Base-by-base conservation (phyloP, 805 yeast genomes). In the Starmerella apis region DNA sequence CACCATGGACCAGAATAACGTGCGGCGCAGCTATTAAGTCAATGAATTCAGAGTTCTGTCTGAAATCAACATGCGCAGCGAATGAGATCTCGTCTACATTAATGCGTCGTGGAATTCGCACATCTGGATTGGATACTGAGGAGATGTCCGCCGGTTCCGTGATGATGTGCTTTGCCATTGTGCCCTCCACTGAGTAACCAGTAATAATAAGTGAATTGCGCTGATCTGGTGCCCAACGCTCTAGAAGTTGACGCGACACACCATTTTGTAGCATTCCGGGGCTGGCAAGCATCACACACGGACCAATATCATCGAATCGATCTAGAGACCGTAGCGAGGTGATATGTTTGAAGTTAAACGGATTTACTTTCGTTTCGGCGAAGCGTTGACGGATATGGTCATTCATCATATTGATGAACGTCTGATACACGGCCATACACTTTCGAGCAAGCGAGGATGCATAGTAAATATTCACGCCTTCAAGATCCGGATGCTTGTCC, bases 251-350 rank as follows among this genome's bases (percentile, higher is more conserved):
- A 59, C 99, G 74, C 0, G 96, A 86, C 2, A 88, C 81, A 54
- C 99, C 99, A 63, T 84, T 88, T 65, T 90, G 98, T 44, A 92
- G 71, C 99, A 92, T 92, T 64, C 99, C 99, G 0, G 99, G 99
- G 41, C 94, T 80, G 0, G 98, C 98, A 31, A 92, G 77, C 67
- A 92, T 88, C 19, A 92, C 97, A 58, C 95, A 86, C 3, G 98
- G 96, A 0, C 95, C 95, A 57, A 86, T 75, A 65, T 92, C 98
- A 60, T 87, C 94, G 62, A 92, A 82, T 56, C 78, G 77, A 49
- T 88, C 96, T 49, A 88, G 69, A 55, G 80, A 81, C 53, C 83
- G 79, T 43, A 92, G 75, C 57, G 84, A 83, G 56, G 83, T 81
- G 55, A 92, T 81, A 62, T 78, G 83, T 63, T 85, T 85, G 69